Evolutionary conservation across 2,329 filamentous ascomycete genomes (phyloP).

Genomic region (Fusarium cicatricum): DNA sequence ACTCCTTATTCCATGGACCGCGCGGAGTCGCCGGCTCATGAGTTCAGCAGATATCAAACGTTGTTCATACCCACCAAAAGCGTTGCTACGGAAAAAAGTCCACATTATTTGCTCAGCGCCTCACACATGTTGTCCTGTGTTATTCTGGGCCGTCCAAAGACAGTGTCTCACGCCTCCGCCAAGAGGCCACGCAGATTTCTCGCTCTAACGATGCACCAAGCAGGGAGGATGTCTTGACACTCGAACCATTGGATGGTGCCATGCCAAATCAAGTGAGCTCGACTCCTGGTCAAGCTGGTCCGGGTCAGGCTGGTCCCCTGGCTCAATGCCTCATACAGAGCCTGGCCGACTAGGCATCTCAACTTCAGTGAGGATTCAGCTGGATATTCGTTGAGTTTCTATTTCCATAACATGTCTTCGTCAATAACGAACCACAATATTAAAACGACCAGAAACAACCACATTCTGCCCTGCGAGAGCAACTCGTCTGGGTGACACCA

Average conservation of each 20-base stretch:
- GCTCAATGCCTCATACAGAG: conserved; percentile 18
- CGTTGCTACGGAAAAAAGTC: conserved; percentile 31
- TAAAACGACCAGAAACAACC: not conserved
- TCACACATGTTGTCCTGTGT: conserved; percentile 10
- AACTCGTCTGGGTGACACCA: conserved; percentile 26
- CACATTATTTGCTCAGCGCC: conserved; percentile 25
- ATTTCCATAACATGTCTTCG: conserved; percentile 3
- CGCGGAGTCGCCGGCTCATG: conserved; percentile 15
- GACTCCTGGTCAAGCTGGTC: conserved; percentile 20
- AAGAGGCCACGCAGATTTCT: conserved; percentile 21
- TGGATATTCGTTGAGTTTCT: not conserved
- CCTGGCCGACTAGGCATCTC: conserved; percentile 11
- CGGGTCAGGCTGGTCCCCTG: conserved; percentile 8
- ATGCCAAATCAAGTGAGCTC: conserved; percentile 13
- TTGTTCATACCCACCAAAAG: conserved; percentile 8
- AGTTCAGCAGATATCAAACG: conserved; percentile 11
- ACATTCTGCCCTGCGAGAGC: conserved; percentile 6
- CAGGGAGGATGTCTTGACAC: conserved; percentile 32
- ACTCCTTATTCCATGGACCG: not conserved
- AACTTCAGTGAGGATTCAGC: conserved; percentile 6
- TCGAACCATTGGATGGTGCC: conserved; percentile 11
- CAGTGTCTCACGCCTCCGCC: conserved; percentile 40
- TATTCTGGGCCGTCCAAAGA: conserved; percentile 34
- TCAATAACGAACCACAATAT: conserved; percentile 3
- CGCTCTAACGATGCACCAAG: conserved; percentile 20